These are phyloP conservation scores for Gracilariopsis chorda DNA, from an alignment of 23 red algal species.

Conservation along the genomic window DNA sequence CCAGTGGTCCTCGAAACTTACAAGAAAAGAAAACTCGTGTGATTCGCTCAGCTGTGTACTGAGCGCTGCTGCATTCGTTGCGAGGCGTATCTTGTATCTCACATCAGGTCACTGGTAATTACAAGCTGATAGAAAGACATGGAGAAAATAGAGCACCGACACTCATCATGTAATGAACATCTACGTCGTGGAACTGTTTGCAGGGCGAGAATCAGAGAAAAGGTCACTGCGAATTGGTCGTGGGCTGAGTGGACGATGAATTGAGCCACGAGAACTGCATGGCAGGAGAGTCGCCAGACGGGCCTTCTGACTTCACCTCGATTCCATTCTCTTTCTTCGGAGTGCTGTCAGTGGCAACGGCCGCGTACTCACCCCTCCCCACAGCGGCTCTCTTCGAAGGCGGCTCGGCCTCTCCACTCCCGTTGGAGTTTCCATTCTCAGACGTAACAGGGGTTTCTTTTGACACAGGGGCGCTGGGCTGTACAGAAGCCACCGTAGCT, in stretches of 20 bases:
- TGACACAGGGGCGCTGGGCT: neutral
- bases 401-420: slow-evolving; percentile 45
- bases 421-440: slow-evolving; percentile 16
- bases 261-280: slow-evolving; percentile 73
- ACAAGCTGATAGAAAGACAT: neutral
- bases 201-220: neutral
- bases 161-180: no score
- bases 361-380: slow-evolving; percentile 38
- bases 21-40: no score
- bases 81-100: no score
- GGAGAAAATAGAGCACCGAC: neutral
- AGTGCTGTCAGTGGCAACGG: neutral
- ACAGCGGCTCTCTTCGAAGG: slow-evolving; percentile 69
- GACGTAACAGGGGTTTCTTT: neutral
- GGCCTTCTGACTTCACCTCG: neutral
- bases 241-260: slow-evolving; percentile 40
- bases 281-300: slow-evolving; percentile 41
- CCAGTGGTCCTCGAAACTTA: no score
- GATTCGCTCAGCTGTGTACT: no score
- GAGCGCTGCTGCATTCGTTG: no score
- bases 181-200: no score
- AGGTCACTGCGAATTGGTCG: slow-evolving; percentile 44
- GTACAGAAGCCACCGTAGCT: neutral
- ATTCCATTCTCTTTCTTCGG: slow-evolving; percentile 11
- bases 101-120: neutral